These are phyloP conservation scores for Monosporascus ibericus DNA, from an alignment of 2,329 filamentous ascomycete genomes.

Conservation along the genomic window DNA sequence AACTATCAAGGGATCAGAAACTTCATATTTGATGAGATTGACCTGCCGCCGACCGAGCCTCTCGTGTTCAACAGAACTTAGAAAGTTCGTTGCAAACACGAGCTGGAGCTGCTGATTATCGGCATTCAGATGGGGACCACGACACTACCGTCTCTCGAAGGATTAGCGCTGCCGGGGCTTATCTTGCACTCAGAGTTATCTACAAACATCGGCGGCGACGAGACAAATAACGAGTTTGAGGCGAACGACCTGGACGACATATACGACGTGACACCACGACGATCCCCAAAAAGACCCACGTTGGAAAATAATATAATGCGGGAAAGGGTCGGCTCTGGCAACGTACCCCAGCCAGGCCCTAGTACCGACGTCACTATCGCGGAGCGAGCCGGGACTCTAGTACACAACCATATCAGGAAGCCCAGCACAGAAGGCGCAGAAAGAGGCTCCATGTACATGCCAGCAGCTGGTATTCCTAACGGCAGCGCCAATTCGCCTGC, in stretches of 20 bases:
- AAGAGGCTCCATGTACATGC: too few relatives aligned
- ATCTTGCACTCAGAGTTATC: neutral
- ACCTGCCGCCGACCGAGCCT: neutral
- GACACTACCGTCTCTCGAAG: neutral
- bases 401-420: too few relatives aligned
- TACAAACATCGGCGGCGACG: neutral
- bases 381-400: too few relatives aligned
- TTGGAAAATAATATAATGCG: too few relatives aligned
- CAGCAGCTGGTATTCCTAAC: too few relatives aligned
- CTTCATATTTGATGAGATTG: neutral
- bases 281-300: neutral
- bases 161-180: neutral
- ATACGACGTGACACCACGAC: neutral
- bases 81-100: constrained; percentile 1
- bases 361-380: too few relatives aligned
- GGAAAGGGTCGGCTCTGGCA: too few relatives aligned
- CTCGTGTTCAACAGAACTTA: neutral
- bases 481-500: too few relatives aligned
- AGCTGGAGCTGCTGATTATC: neutral
- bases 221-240: neutral
- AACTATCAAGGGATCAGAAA: neutral
- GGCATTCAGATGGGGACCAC: constrained; percentile 1
- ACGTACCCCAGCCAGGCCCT: too few relatives aligned
- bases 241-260: neutral
- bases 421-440: too few relatives aligned